Conservation (phyloP, 768 basidiomycete genomes). For the Boletus pseudopeckii region DNA sequence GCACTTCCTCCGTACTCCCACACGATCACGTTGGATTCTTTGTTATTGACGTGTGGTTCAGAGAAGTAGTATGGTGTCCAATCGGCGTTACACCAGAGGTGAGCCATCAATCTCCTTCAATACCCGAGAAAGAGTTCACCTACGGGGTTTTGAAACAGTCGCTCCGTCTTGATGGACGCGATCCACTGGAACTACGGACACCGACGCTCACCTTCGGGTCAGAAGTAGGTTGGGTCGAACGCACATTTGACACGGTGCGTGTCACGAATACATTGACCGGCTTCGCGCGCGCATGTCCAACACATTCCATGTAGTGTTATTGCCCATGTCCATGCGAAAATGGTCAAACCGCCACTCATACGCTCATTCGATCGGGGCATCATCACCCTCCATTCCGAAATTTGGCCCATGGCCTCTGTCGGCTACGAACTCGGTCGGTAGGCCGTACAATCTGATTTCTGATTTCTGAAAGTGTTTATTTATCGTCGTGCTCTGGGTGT, state of each 20-base stretch:
- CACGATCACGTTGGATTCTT: too few relatives aligned
- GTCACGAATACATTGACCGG: neutral
- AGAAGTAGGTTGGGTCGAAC: conserved; percentile 21
- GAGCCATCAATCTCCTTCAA: conserved; percentile 51
- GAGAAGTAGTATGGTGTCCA: too few relatives aligned
- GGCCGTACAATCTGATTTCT: conserved; percentile 32
- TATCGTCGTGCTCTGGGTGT: neutral
- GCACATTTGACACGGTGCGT: conserved; percentile 7
- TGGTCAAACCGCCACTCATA: conserved; percentile 87
- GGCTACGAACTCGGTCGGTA: conserved; percentile 93
- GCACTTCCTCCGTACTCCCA: too few relatives aligned
- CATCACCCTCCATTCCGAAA: conserved; percentile 86
- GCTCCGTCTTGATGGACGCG: conserved; percentile 77
- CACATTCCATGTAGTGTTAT: conserved; percentile 56
- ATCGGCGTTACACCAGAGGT: too few relatives aligned
- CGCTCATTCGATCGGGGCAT: conserved; percentile 83
- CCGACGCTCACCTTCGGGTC: conserved; percentile 6
- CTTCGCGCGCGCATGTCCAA: neutral
- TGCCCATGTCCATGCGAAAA: conserved; percentile 82
- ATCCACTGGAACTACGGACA: conserved; percentile 58
- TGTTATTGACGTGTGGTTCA: too few relatives aligned
- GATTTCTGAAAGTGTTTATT: neutral
- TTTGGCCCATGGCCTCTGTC: conserved; percentile 71
- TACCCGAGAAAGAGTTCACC: conserved; percentile 84
- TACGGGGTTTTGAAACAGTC: conserved; percentile 75